Base-by-base conservation (phyloP, 2,329 filamentous ascomycete species). In the Knufia petricola region DNA sequence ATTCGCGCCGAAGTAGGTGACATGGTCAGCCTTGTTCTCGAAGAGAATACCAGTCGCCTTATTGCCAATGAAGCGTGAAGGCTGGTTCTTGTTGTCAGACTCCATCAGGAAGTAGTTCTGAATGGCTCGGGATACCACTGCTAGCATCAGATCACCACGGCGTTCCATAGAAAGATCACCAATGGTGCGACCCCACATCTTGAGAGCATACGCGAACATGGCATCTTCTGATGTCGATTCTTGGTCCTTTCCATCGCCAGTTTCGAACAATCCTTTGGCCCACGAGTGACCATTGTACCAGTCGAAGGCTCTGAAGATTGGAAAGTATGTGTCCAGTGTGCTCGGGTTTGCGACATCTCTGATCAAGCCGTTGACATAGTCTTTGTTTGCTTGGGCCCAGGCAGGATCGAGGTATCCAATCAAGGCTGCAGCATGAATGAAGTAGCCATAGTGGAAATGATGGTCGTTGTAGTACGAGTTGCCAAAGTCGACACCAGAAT, bases 211-310 rank as follows among this genome's bases (percentile, higher is more conserved):
- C 4, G 81, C 79, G 51, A 85, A 82, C 79, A 95, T 88, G 54
- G 81, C 80, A 65, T 96, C 92, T 67, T 96, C 90, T 0, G 86
- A 90, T 39, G 84, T 87, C 24, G 86, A 92, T 64, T 96, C 92
- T 67, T 74, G 66, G 34, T 75, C 73, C 51, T 74, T 75, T 6
- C 73, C 74, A 46, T 78, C 75, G 4, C 67, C 71, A 15, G 73
- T 76, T 37, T 71, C 70, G 52, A 71, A 74, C 1, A 77, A 62
- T 1, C 69, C 71, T 60, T 75, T 87, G 2, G 90, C 90, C 87
- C 90, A 95, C 50, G 84, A 88, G 72, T 96, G 92, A 1, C 90
- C 92, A 60, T 94, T 81, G 64, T 82, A 96, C 87, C 87, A 95
- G 66, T 96, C 92, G 61, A 95, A 96, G 49, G 74, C 79, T 42